Conservation (phyloP, 345 rosid species). For the Lepidium sativum region DNA sequence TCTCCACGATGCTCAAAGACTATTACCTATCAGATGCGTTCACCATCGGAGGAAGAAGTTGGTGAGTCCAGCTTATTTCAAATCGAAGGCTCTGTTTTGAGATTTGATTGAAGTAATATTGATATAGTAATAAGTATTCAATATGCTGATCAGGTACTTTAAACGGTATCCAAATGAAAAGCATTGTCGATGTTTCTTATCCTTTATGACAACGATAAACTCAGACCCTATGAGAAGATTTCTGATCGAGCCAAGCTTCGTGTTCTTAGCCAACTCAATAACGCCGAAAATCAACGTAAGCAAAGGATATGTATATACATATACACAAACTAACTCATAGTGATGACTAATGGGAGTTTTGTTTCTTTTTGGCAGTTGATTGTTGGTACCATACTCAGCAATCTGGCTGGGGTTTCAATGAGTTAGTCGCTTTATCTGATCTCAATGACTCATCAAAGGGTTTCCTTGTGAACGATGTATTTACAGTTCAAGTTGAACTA, state of each 20-base stretch:
- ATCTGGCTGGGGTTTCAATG: not conserved
- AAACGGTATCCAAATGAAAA: conserved; percentile 5
- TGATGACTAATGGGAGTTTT: not conserved
- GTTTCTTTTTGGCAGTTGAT: not conserved
- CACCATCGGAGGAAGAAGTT: conserved; percentile 10
- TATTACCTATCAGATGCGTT: not conserved
- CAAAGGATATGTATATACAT: not conserved
- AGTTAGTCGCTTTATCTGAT: not conserved
- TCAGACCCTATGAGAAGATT: conserved; percentile 12
- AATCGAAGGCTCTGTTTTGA: too few species aligned
- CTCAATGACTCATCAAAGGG: conserved; percentile 6
- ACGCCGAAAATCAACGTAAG: conserved; percentile 1
- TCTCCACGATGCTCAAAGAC: not conserved
- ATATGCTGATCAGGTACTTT: not conserved
- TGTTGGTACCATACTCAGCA: not conserved
- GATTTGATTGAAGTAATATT: too few species aligned
- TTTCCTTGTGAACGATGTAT: not conserved
- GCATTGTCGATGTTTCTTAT: not conserved
- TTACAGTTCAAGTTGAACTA: not conserved
- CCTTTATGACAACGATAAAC: not conserved
- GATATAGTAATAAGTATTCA: not conserved
- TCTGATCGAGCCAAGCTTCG: conserved; percentile 19
- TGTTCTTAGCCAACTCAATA: conserved; percentile 1
- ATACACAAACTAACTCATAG: not conserved
- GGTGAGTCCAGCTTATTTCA: not conserved